These are phyloP conservation scores for Pseudocercospora macadamiae DNA, from an alignment of 2,329 filamentous ascomycete genomes.

Conservation along the genomic window DNA sequence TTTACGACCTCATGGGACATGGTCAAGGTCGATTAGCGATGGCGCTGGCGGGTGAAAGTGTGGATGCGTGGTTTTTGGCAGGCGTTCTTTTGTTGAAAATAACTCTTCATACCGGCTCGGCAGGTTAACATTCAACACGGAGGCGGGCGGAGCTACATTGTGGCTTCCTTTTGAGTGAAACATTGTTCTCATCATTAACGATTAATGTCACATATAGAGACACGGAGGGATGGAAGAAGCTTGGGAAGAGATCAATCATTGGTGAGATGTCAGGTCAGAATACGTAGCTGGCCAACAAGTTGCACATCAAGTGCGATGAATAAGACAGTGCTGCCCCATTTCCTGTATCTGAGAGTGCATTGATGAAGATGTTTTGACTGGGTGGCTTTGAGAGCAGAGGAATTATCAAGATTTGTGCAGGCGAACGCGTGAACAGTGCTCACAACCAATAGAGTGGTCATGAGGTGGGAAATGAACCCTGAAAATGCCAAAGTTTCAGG, in stretches of 20 bases:
- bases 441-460: neutral
- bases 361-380: too few relatives aligned
- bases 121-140: too few relatives aligned
- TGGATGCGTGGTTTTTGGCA: neutral
- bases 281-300: neutral
- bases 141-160: neutral
- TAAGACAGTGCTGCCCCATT: too few relatives aligned
- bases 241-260: neutral
- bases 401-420: neutral
- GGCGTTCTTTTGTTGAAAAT: too few relatives aligned
- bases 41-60: slow-evolving; percentile 7
- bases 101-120: too few relatives aligned
- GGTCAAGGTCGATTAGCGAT: neutral
- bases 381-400: neutral
- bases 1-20: neutral
- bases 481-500: neutral
- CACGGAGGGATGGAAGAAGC: neutral
- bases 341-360: too few relatives aligned
- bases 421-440: neutral
- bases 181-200: neutral
- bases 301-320: neutral
- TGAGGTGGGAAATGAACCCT: neutral
- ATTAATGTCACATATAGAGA: neutral
- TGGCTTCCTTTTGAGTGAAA: neutral
- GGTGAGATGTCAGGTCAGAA: neutral